phyloP scores from a whole-genome alignment of 2,329 filamentous ascomycete species.

The Reticulascus tulasneorum region DNA sequence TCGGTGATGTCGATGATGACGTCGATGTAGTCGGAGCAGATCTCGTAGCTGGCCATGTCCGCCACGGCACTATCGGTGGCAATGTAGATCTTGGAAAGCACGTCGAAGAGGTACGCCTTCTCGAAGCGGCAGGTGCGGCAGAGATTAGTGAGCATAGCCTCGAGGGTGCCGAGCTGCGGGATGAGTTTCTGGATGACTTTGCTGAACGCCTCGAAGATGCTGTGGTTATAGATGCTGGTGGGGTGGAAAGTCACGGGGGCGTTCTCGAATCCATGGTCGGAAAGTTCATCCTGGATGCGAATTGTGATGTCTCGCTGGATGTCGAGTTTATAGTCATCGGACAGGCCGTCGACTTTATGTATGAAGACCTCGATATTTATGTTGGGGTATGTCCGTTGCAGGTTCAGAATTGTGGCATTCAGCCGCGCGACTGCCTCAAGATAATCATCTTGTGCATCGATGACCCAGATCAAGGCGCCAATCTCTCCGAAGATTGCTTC shows the following conservation, averaged over 20 bases:
- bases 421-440: constrained; percentile 84
- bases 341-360: constrained; percentile 97
- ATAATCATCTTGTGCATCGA: constrained; percentile 97
- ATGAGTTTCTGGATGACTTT: constrained; percentile 98
- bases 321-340: constrained; percentile 93
- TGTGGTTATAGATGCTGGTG: constrained; percentile 97
- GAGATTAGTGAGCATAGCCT: constrained; percentile 89
- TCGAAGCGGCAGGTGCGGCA: constrained; percentile 93
- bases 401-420: constrained; percentile 82
- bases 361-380: constrained; percentile 99
- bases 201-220: constrained; percentile 95
- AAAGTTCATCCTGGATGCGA: constrained; percentile 92
- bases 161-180: constrained; percentile 85
- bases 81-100: constrained; percentile 97
- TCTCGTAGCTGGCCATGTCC: constrained; percentile 94
- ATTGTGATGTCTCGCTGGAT: constrained; percentile 96
- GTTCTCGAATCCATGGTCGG: constrained; percentile 88
- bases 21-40: constrained; percentile 97
- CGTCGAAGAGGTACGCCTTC: constrained; percentile 97
- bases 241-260: constrained; percentile 92
- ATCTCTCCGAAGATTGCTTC: constrained; percentile 93
- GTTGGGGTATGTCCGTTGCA: constrained; percentile 83
- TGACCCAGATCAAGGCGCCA: constrained; percentile 95
- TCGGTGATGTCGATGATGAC: constrained; percentile 97
- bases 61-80: constrained; percentile 91